A percentile compares a stretch with the other conserved stretches of the same genome.
These are phyloP conservation scores for Saccharomyces hybrid DNA, from an alignment of 1,139 yeast species.

Conservation along the genomic window DNA sequence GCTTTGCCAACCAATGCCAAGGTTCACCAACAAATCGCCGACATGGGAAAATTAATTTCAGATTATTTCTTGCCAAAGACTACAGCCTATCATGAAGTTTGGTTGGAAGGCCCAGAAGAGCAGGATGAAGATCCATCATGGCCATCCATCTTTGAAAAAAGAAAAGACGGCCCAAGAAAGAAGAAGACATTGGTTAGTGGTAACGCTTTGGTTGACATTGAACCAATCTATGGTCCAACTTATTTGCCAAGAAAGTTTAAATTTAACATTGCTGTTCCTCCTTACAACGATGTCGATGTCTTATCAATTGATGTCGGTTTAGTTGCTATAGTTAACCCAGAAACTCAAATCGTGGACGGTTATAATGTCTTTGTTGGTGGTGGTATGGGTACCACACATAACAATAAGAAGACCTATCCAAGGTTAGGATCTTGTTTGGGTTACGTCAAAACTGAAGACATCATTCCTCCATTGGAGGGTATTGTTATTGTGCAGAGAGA, in stretches of 20 bases:
- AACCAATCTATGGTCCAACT: slow-evolving; percentile 80
- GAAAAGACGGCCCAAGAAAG: slow-evolving; percentile 73
- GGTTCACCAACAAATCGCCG: slow-evolving; percentile 67
- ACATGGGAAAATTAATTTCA: slow-evolving; percentile 57
- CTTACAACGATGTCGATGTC: slow-evolving; percentile 93
- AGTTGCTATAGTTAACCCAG: slow-evolving; percentile 73
- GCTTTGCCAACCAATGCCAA: slow-evolving; percentile 82
- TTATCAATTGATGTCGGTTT: slow-evolving; percentile 93
- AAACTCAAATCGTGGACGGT: slow-evolving; percentile 50
- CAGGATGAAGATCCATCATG: slow-evolving; percentile 60
- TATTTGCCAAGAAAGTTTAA: slow-evolving; percentile 95
- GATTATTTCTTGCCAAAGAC: slow-evolving; percentile 83
- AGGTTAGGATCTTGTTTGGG: slow-evolving; percentile 88
- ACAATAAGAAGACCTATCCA: slow-evolving; percentile 94
- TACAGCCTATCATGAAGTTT: slow-evolving; percentile 93
- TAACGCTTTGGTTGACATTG: slow-evolving; percentile 74
- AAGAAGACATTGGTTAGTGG: slow-evolving; percentile 79
- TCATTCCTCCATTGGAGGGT: slow-evolving; percentile 78
- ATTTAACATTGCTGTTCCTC: slow-evolving; percentile 91
- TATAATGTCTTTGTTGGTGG: slow-evolving; percentile 92
- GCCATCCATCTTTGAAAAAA: slow-evolving; percentile 59
- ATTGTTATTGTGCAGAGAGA: slow-evolving; percentile 93
- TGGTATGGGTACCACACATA: slow-evolving; percentile 98
- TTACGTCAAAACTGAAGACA: slow-evolving; percentile 57
- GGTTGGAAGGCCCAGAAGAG: slow-evolving; percentile 85